Base-by-base conservation (phyloP, 148 eudicot species). In the Rhododendron griersonianum region DNA sequence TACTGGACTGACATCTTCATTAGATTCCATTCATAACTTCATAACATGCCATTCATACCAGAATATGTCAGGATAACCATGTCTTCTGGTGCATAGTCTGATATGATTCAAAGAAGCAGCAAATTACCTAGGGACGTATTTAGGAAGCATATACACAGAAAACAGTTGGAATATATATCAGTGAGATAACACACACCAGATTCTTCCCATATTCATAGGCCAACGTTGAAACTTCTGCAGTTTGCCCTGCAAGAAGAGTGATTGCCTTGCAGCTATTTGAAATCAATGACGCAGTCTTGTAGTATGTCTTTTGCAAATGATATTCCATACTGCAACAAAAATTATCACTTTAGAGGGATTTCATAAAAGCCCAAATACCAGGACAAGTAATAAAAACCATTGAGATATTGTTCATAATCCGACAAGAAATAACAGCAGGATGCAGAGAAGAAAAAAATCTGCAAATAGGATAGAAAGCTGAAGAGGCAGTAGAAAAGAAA, bases 221-320 rank as follows among this genome's bases (percentile, higher is more conserved):
- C 89, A 94, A 84, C 9, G 88, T 89, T 76, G 98, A 92, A 87
- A 95, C 98, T 87, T 96, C 99, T 10, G 98, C 87, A 65, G 95
- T 92, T 89, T 95, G 96, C 83, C 98, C 99, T 37, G 97, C 94
- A 82, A 96, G 96, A 87, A 96, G 93, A 71, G 99, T 98, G 92
- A 95, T 90, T 48, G 99, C 95, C 86, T 96, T 94, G 93, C 96
- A 96, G 89, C 98, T 96, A 90, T 96, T 96, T 78, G 99, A 95
- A 75, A 96, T 94, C 86, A 96, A 86, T 21, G 99, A 95, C 8
- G 98, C 99, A 33, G 99, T 96, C 91, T 96, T 96, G 90, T 90
- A 96, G 89, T 92, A 93, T 83, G 99, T 95, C 92, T 96, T 96
- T 78, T 96, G 94, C 93, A 96, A 89, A 88, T 96, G 95, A 89